A percentile compares a stretch with the other conserved stretches of the same genome.
Evolutionary conservation across 805 yeast genomes (phyloP).

Genomic region (Candida mattraensis): DNA sequence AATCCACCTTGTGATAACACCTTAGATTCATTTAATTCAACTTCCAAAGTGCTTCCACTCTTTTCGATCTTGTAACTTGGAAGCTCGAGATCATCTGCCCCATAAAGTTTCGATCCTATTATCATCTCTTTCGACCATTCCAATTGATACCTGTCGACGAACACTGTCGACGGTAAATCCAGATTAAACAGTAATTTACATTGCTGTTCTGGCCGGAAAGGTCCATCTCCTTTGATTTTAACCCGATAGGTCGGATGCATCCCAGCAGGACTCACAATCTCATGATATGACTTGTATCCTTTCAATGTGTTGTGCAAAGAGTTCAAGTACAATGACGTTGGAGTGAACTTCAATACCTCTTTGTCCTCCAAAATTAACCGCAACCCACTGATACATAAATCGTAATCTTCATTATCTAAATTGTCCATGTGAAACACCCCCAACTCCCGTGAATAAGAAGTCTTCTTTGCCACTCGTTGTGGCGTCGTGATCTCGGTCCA

Average conservation of each 20-base stretch:
- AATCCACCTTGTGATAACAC: conserved; percentile 17
- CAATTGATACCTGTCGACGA: conserved; percentile 31
- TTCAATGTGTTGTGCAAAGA: conserved; percentile 20
- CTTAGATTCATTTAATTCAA: conserved; percentile 19
- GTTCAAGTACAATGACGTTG: conserved; percentile 26
- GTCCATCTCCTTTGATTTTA: conserved; percentile 1
- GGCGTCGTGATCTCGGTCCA: conserved; percentile 24
- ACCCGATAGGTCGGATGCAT: conserved; percentile 30
- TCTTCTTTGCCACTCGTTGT: conserved; percentile 12
- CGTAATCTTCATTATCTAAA: conserved; percentile 18
- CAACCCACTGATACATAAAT: conserved; percentile 23
- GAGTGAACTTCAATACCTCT: conserved; percentile 14
- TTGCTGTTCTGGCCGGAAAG: conserved; percentile 5
- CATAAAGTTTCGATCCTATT: conserved; percentile 14
- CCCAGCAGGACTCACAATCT: conserved; percentile 19
- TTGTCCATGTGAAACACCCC: conserved; percentile 23
- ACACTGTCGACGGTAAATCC: conserved; percentile 27
- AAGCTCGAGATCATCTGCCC: conserved; percentile 31
- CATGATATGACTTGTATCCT: conserved; percentile 18
- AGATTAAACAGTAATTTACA: conserved; percentile 27
- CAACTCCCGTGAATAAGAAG: conserved; percentile 17
- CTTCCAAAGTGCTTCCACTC: conserved; percentile 25
- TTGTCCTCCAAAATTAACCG: conserved; percentile 13
- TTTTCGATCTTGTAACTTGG: conserved; percentile 29
- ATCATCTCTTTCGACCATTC: conserved; percentile 8